Evolutionary conservation across 768 basidiomycete species (phyloP), one percentile per base, ranked within the genome.

Genomic region (Gymnopilus dilepis): DNA sequence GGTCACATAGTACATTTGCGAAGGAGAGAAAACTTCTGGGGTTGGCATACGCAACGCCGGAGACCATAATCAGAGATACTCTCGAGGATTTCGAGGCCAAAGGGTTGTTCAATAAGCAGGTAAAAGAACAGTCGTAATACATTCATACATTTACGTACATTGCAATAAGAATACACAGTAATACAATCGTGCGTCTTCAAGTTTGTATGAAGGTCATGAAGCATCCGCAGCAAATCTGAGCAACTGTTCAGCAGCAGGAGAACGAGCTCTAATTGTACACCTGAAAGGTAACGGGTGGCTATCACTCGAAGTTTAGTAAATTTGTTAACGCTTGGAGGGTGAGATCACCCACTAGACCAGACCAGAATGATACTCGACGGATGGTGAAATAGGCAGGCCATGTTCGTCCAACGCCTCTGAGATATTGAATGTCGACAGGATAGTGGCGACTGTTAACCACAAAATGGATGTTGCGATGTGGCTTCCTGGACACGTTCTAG

Each of bases 211-310:
- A 17, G 45, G 5, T 50, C 47, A n/a, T 50, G 24, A 50, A 50
- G 47, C 47, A 7, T 50, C 47, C 8, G 47, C 47, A 28, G 47
- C 47, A 22, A 50, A 50, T n/a, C 47, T 50, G 2, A 61, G 51
- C 12, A 56, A 17, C 22, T 48, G 24, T 28, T 50, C 45, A 2
- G 55, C 45, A 1, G 37, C 48, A 15, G 47, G 15, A 0, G 60
- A 61, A n/a, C 60, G 45, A 33, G 60, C 47, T 31, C 30, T 56
- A 40, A 61, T 61, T n/a, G 54, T 47, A 21, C 60, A 61, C 26
- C 57, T 38, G 28, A 56, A 61, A n/a, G 60, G 55, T 24, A 31
- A 24, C 24, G 60, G 55, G 7, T 56, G 31, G 40, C 60, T 61
- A 43, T 6, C 19, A 24, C 21, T 15, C 12, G 33, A 50, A 21